Base-by-base conservation (phyloP, 768 basidiomycete species). In the Lentinula edodes region DNA sequence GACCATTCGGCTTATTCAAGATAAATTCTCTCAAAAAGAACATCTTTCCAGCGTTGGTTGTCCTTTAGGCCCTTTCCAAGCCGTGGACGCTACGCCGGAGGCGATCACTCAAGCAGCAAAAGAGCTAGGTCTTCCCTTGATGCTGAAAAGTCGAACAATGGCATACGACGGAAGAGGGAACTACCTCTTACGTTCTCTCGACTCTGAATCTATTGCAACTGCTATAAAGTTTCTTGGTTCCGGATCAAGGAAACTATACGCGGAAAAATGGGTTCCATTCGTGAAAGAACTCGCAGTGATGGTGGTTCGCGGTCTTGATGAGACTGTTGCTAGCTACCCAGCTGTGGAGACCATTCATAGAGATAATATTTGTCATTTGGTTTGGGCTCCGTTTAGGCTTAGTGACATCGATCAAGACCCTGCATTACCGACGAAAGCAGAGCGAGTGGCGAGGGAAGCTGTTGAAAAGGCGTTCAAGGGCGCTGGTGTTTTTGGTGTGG, bases 131-230 rank as follows among this genome's bases (percentile, higher is more conserved):
- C 77, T 94, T 9, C 95, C 96, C 0, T 75, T 97, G 52, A 97
- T 99, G 95, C 82, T 99, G 63, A 98, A 99, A 76, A 92, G 89
- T 62, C 82, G 93, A n/a, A 96, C 92, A 0, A 76, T 95, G 60
- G 97, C 95, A 0, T 99, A 99, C 71, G 96, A 98, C 69, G 97
- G 97, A 2, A 80, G 93, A 61, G 97, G 97, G 5, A 99, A 99
- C 72, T 94, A 84, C 67, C 87, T 88, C 39, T 70, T 98, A 34
- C 80, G 80, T 18, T 77, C 84, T 16, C 73, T 78, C 8, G 78
- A 89, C 36, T 78, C 78, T 2, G 73, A 76, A 35, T 43, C 43
- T 8, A 52, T 60, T 12, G 8, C 36, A 36, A 15, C n/a, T 10
- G 59, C 59, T 20, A 60, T 52, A 12, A 52, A 78, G 85, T 16